These are phyloP conservation scores for Chlorella sorokiniana DNA, from an alignment of 139 green algal genomes.

Conservation along the genomic window DNA sequence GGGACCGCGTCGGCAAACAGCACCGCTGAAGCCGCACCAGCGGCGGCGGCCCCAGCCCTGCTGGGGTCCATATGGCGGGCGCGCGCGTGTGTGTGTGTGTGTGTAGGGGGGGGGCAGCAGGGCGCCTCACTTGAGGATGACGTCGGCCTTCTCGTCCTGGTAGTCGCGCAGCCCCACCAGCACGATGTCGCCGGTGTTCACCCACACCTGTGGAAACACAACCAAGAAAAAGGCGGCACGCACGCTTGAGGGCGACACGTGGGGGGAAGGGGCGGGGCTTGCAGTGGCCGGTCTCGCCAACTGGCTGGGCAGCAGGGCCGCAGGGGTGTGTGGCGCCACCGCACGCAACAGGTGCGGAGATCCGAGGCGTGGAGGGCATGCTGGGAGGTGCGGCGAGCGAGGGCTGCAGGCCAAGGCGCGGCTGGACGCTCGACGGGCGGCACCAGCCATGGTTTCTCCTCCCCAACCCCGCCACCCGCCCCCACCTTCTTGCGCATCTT, in stretches of 20 bases:
- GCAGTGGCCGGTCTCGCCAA: too few species aligned
- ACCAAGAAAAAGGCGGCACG: background rate
- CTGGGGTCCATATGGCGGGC: too few species aligned
- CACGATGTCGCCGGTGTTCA: slow-evolving; percentile 94
- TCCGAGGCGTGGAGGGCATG: too few species aligned
- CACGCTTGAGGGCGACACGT: background rate
- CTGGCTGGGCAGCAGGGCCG: too few species aligned
- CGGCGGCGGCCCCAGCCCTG: background rate
- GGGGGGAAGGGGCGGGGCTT: background rate
- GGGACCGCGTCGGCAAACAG: background rate
- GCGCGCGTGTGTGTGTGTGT: too few species aligned
- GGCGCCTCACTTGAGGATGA: slow-evolving; percentile 93
- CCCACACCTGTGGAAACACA: slow-evolving; percentile 54
- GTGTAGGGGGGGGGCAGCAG: too few species aligned
- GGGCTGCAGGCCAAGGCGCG: too few species aligned
- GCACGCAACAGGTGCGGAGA: too few species aligned
- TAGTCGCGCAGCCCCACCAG: slow-evolving; percentile 98
- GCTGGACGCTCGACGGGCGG: too few species aligned
- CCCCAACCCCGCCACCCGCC: background rate
- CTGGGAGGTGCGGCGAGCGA: too few species aligned
- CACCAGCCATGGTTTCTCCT: too few species aligned
- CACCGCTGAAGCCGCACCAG: background rate
- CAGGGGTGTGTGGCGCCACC: too few species aligned
- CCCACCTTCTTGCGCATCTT: slow-evolving; percentile 99
- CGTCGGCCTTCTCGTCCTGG: slow-evolving; percentile 99